Base-by-base conservation (phyloP, 768 basidiomycete species). In the Rhizopogon vinicolor region DNA sequence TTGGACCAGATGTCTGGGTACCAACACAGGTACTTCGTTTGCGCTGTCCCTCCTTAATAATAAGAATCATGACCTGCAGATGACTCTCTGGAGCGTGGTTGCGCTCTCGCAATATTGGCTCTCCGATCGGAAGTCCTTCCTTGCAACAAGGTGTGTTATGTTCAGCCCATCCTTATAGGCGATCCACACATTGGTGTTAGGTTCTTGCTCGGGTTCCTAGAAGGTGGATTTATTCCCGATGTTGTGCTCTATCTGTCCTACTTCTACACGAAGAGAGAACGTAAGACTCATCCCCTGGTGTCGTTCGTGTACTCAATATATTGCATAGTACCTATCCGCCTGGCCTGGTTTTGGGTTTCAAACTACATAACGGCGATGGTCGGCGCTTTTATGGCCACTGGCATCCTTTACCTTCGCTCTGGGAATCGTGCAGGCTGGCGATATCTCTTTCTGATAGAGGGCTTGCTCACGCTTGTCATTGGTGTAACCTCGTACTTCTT, bases 1-100 rank as follows among this genome's bases (percentile, higher is more conserved):
- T 87, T 19, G 85, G 86, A 0, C 84, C 85, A 0, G 86, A 88
- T 68, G 70, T 82, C 9, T 87, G 84, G 84, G 76, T 86, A 54
- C 82, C 83, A 1, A 74, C 71, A 28, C 83, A 86, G 70, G 82
- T 80, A 56, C 39, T 53, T 12, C 28, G 50, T 28, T 54, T 3
- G 52, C 12, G n/a, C 6, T 50, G 5, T 40, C 39, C 25, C 16
- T 19, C 18, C 16, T 5, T 19, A 8, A 31, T 51, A 40, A 45
- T 7, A 45, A 13, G 0, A 33, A 18, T 19, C 7, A 33, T 31
- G 18, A 7, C 44, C 35, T 13, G 16, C 45, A 82, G 77, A 82
- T 83, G 75, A 64, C 76, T 1, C 65, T 83, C 5, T 84, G 83
- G 83, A 82, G 81, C 57, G 65, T 75, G 31, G 78, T 82, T 2